Conservation (phyloP, 495 filamentous ascomycete genomes). For the Tirmania nivea region DNA sequence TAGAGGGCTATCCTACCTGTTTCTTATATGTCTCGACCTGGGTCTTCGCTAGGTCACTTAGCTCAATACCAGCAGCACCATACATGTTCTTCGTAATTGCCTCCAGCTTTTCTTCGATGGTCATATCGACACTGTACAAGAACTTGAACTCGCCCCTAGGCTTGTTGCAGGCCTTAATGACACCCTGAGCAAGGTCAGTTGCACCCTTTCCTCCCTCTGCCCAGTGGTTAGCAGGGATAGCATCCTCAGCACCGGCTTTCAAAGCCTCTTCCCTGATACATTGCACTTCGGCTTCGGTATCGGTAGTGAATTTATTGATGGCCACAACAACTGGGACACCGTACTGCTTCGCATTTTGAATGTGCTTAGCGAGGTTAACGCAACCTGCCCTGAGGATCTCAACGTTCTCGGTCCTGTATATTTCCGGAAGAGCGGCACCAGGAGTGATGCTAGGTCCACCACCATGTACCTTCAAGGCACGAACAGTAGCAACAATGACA, state of each 20-base stretch:
- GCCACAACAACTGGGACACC: slow-evolving; percentile 93
- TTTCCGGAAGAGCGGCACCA: slow-evolving; percentile 55
- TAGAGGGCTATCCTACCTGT: slow-evolving; percentile 25
- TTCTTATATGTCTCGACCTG: slow-evolving; percentile 87
- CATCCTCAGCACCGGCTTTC: slow-evolving; percentile 80
- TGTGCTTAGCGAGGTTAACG: slow-evolving; percentile 84
- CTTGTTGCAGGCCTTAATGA: slow-evolving; percentile 62
- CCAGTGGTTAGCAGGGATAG: slow-evolving; percentile 89
- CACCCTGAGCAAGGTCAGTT: slow-evolving; percentile 67
- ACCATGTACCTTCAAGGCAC: slow-evolving; percentile 90
- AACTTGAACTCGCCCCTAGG: slow-evolving; percentile 67
- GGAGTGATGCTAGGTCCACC: slow-evolving; percentile 81
- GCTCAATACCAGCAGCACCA: slow-evolving; percentile 72
- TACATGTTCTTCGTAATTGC: slow-evolving; percentile 84
- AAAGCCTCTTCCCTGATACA: slow-evolving; percentile 77
- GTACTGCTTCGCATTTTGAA: slow-evolving; percentile 65
- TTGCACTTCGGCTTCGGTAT: slow-evolving; percentile 79
- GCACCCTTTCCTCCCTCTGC: slow-evolving; percentile 86
- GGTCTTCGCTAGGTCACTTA: slow-evolving; percentile 80
- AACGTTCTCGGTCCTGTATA: slow-evolving; percentile 83
- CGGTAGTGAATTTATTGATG: slow-evolving; percentile 87
- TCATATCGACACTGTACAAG: slow-evolving; percentile 59
- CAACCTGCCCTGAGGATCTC: slow-evolving; percentile 77
- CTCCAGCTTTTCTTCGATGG: slow-evolving; percentile 76
- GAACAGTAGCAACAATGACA: slow-evolving; percentile 84